phyloP scores from a whole-genome alignment of 768 basidiomycete genomes.

The Antrodiella citrinella region DNA sequence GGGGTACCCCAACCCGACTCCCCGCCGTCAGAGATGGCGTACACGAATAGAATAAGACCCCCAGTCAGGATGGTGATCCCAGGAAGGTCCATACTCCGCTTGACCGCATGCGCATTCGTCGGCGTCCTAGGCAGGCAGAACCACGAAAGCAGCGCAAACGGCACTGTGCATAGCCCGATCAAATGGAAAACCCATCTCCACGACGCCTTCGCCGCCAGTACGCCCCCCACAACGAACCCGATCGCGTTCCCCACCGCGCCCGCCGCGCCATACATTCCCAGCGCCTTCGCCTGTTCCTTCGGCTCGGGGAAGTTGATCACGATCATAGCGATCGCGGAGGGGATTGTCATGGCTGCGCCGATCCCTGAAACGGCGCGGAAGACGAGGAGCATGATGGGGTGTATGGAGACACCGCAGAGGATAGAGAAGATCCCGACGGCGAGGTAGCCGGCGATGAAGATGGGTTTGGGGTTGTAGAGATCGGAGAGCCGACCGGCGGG shows the following conservation, averaged over 20 bases:
- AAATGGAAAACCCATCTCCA: slow-evolving; percentile 6
- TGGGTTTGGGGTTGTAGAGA: slow-evolving; percentile 8
- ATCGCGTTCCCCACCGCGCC: slow-evolving; percentile 3
- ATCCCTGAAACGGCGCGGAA: slow-evolving; percentile 7
- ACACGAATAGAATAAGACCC: slow-evolving; percentile 4
- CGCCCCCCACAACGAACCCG: slow-evolving; percentile 4
- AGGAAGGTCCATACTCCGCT: slow-evolving; percentile 5
- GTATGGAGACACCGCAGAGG: slow-evolving; percentile 5
- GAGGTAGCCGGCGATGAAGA: slow-evolving; percentile 5
- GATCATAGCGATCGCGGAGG: slow-evolving; percentile 7
- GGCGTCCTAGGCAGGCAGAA: slow-evolving; percentile 1
- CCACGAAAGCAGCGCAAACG: slow-evolving; percentile 1
- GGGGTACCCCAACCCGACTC: slow-evolving; percentile 3
- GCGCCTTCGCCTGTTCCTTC: slow-evolving; percentile 2
- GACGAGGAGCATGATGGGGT: slow-evolving; percentile 7
- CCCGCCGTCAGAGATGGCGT: slow-evolving; percentile 6
- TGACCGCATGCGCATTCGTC: neutral
- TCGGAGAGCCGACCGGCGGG: slow-evolving; percentile 7
- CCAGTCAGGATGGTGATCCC: slow-evolving; percentile 5
- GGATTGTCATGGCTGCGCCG: slow-evolving; percentile 6
- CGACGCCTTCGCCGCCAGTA: slow-evolving; percentile 1
- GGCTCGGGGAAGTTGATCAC: slow-evolving; percentile 6
- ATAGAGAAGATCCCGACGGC: slow-evolving; percentile 6
- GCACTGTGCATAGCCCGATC: slow-evolving; percentile 2
- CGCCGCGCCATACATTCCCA: slow-evolving; percentile 4